These are phyloP conservation scores for Fomitopsis schrenkii DNA, from an alignment of 1,284 basidiomycete species.

Conservation along the genomic window DNA sequence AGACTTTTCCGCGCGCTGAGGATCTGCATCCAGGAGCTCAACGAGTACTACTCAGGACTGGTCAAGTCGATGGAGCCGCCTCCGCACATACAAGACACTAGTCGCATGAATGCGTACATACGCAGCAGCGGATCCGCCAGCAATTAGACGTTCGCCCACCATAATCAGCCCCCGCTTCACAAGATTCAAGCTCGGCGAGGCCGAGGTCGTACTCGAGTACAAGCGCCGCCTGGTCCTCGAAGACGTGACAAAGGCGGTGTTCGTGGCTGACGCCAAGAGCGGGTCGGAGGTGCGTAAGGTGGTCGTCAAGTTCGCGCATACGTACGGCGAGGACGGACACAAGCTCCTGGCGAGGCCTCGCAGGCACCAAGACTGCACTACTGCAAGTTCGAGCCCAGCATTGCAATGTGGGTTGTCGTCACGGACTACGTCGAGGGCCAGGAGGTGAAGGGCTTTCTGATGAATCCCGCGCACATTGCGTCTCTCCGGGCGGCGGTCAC, in stretches of 20 bases:
- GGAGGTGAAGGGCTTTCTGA: neutral
- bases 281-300: neutral
- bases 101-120: neutral
- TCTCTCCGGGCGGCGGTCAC: conserved; percentile 9
- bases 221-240: neutral
- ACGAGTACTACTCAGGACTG: neutral
- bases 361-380: conserved; percentile 8
- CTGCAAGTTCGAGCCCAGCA: conserved; percentile 2
- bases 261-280: neutral
- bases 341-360: neutral
- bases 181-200: no score
- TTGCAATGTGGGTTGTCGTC: conserved; percentile 17
- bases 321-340: conserved; percentile 11
- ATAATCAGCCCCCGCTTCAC: no score
- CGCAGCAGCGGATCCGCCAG: neutral
- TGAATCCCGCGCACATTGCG: neutral
- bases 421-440: conserved; percentile 15
- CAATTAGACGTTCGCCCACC: neutral
- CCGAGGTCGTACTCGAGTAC: neutral
- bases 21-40: neutral
- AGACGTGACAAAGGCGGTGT: neutral
- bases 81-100: neutral
- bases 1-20: neutral
- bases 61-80: neutral
- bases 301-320: conserved; percentile 14